These are phyloP conservation scores for Tritrichomonas foetus DNA, from an alignment of 208 protist species.

Conservation along the genomic window DNA sequence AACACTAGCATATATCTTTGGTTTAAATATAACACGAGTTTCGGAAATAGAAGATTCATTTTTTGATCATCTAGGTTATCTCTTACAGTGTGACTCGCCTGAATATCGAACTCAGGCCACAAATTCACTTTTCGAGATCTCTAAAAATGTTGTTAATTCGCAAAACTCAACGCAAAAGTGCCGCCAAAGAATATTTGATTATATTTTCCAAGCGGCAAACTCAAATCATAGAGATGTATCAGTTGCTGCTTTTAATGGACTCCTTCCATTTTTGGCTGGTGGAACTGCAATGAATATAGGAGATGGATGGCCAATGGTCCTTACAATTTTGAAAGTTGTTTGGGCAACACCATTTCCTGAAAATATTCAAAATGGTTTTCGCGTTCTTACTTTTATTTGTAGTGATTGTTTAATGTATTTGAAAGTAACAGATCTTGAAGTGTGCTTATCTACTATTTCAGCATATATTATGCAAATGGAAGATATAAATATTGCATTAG, in stretches of 20 bases:
- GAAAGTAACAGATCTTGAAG: not conserved
- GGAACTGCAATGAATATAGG: not conserved
- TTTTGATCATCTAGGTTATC: not conserved
- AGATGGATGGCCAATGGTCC: not conserved
- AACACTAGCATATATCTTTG: not conserved
- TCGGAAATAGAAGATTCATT: not conserved
- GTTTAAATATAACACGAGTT: not conserved
- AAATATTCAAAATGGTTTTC: conserved; percentile 1
- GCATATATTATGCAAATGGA: not conserved
- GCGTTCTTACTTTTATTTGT: not conserved
- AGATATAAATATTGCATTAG: conserved; percentile 21
- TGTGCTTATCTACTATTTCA: not conserved
- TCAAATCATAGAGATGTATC: not conserved
- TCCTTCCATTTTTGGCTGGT: not conserved
- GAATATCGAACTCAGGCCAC: not conserved
- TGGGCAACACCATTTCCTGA: not conserved
- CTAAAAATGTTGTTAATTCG: not conserved
- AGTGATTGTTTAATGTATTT: not conserved
- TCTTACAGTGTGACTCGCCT: not conserved
- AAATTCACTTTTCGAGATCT: not conserved
- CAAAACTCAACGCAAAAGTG: not conserved
- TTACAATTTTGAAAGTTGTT: conserved; percentile 31
- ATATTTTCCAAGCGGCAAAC: not conserved
- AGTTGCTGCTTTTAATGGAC: not conserved
- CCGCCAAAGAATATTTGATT: not conserved